Base-by-base conservation (phyloP, 345 rosid species). In the Bretschneidera sinensis region DNA sequence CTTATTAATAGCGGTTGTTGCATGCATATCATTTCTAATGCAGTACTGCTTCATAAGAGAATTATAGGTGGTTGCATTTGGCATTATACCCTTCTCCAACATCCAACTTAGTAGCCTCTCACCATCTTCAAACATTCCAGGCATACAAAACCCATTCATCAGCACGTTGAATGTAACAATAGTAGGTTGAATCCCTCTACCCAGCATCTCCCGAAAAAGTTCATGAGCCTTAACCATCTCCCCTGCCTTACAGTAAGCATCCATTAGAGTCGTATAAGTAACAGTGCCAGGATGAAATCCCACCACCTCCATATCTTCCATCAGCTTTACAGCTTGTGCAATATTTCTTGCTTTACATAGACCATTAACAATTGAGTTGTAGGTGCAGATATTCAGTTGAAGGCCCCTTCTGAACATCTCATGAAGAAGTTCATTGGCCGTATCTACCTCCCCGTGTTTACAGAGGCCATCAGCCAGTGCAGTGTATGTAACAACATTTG, bases 341-440 rank as follows among this genome's bases (percentile, higher is more conserved):
- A 84, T 79, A 64, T 74, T 74, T 54, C 96, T 97, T 2, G 81
- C 76, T 71, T 89, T 92, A 71, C 96, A 87, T 25, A 89, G 81
- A 70, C 97, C 98, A 71, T 85, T 87, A 49, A 89, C 76, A 58
- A 89, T 69, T 54, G 90, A 63, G 61, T 84, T 89, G 63, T 92
- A 92, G 48, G 98, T 85, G 69, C 60, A 77, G 23, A 87, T 66
- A 75, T 92, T 92, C 66, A 79, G 78, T 25, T 77, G 83, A 74
- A 92, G 91, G 57, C 98, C 97, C 67, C 82, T 76, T 43, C 73
- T 54, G 64, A 79, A 76, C 87, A 92, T 79, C 75, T 87, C 95
- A 65, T 87, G 92, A 53, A 92, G 90, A 76, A 92, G 95, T 51
- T 89, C 97, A 19, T 87, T 89, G 16, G 98, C 96, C 21, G 95